Evolutionary conservation across 148 eudicot genomes (phyloP).

Genomic region (Vaccinium corymbosum): DNA sequence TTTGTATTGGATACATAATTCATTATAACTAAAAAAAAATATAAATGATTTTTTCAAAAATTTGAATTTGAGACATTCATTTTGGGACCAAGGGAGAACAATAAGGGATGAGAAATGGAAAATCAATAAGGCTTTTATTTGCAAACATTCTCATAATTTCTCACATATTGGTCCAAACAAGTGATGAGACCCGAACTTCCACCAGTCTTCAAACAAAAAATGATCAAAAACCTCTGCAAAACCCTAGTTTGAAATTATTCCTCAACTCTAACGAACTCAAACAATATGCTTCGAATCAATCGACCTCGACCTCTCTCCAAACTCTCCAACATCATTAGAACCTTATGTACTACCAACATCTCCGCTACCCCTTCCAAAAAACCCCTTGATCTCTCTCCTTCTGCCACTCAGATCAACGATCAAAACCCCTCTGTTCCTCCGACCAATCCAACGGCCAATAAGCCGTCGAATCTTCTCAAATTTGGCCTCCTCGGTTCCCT

Average conservation of each 20-base stretch:
- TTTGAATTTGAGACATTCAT: no score
- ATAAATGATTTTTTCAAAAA: no score
- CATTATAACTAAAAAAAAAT: no score
- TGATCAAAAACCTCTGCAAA: conserved; percentile 6
- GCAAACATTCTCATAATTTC: no score
- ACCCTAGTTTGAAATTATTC: not conserved
- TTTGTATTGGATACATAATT: no score
- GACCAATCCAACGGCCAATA: not conserved
- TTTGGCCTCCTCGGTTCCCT: conserved; percentile 7
- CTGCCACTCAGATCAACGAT: conserved; percentile 12
- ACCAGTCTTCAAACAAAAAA: no score
- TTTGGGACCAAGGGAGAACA: no score
- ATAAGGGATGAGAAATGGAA: no score
- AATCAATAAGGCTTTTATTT: no score
- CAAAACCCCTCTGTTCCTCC: not conserved
- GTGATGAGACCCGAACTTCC: not conserved
- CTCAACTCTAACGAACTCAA: not conserved
- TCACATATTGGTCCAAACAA: no score
- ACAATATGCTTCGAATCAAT: conserved; percentile 10
- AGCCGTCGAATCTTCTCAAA: not conserved
- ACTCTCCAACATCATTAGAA: not conserved
- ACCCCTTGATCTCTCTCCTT: not conserved
- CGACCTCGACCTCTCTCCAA: conserved; percentile 10
- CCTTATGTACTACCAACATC: conserved; percentile 5
- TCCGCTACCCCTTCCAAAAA: conserved; percentile 9